Evolutionary conservation across 1,139 yeast genomes (phyloP).

Genomic region (Sugiyamaella xylanicola): DNA sequence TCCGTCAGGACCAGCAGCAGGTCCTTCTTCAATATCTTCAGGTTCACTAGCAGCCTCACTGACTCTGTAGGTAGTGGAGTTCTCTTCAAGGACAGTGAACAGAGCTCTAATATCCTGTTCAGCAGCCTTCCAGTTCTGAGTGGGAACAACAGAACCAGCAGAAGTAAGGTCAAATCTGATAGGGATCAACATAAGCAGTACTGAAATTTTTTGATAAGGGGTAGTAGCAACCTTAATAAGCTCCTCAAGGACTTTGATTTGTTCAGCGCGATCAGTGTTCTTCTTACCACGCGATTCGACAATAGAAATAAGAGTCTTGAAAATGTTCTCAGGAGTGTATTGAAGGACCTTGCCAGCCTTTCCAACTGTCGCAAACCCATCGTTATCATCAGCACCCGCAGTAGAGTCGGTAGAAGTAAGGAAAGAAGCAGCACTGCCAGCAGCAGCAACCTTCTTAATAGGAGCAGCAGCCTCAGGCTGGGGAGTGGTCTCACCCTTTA

Average conservation of each 20-base stretch:
- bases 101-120: conserved; percentile 63
- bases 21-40: conserved; percentile 70
- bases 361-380: conserved; percentile 47
- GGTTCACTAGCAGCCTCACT: conserved; percentile 74
- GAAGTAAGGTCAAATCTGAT: conserved; percentile 77
- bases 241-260: conserved; percentile 68
- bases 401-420: conserved; percentile 34
- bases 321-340: conserved; percentile 52
- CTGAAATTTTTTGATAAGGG: conserved; percentile 74
- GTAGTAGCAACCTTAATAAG: conserved; percentile 56
- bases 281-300: conserved; percentile 95
- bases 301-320: conserved; percentile 71
- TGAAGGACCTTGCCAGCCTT: conserved; percentile 47
- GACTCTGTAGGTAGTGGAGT: conserved; percentile 62
- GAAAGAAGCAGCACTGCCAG: conserved; percentile 13
- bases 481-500: conserved; percentile 37
- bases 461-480: conserved; percentile 15
- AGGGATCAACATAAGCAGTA: conserved; percentile 82
- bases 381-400: conserved; percentile 41
- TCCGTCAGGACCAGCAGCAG: conserved; percentile 76
- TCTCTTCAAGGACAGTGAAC: conserved; percentile 67
- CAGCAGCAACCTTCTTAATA: conserved; percentile 7
- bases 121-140: conserved; percentile 78
- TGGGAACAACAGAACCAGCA: conserved; percentile 71
- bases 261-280: conserved; percentile 83